A percentile compares a stretch with the other conserved stretches of the same genome.
Conservation (phyloP, 2,329 filamentous ascomycete species). For the Phialophora tarda region DNA sequence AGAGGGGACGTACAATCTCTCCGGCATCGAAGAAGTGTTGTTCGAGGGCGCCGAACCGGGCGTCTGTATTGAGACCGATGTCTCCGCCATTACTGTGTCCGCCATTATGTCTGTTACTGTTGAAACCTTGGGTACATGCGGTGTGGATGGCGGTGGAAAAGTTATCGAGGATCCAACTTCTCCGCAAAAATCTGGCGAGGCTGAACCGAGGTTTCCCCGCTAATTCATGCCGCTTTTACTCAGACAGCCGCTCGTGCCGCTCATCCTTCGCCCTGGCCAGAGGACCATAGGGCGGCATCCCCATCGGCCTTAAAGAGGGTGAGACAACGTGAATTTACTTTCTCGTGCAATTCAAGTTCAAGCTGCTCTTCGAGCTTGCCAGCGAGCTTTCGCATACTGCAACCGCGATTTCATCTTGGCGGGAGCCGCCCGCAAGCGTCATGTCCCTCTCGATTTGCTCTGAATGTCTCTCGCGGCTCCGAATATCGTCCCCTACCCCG, state of each 20-base stretch:
- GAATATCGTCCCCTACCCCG: slow-evolving; percentile 15
- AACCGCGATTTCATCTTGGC: neutral
- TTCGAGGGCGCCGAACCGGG: neutral
- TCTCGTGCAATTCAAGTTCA: neutral
- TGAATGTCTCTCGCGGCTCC: slow-evolving; percentile 34
- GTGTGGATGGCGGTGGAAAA: neutral
- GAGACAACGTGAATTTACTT: neutral
- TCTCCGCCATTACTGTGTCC: slow-evolving; percentile 27
- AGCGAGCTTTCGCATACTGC: neutral
- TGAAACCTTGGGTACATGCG: neutral
- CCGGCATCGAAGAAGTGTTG: slow-evolving; percentile 41
- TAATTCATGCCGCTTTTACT: neutral
- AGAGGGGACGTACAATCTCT: slow-evolving; percentile 48
- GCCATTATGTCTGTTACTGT: slow-evolving; percentile 2
- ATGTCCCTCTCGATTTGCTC: slow-evolving; percentile 36
- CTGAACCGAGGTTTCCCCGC: neutral
- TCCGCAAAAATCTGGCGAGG: neutral
- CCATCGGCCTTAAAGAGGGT: neutral
- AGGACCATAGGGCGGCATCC: neutral
- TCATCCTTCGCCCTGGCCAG: neutral
- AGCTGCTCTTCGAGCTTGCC: neutral
- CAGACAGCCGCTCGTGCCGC: no score
- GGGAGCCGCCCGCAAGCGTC: neutral
- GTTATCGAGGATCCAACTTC: neutral
- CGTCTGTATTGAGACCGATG: neutral